phyloP scores from a whole-genome alignment of 805 yeast genomes.

The Candida argentea region DNA sequence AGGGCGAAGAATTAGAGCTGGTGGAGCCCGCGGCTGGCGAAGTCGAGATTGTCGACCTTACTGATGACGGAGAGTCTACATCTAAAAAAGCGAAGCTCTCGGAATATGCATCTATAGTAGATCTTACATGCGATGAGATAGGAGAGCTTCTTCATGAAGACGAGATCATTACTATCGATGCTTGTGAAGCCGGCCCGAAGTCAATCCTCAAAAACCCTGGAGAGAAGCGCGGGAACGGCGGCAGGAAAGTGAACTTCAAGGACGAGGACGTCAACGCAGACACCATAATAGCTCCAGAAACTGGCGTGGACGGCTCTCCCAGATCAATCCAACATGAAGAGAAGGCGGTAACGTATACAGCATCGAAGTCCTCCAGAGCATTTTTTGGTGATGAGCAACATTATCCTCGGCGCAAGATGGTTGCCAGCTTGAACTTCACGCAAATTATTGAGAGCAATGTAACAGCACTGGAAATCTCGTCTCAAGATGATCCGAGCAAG shows the following conservation, averaged over 20 bases:
- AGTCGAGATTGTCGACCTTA: constrained; percentile 23
- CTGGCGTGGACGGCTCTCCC: no score
- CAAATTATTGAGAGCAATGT: constrained; percentile 11
- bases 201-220: constrained; percentile 3
- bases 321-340: no score
- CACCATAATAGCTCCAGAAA: no score
- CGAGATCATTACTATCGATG: constrained; percentile 16
- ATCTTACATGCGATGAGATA: constrained; percentile 7
- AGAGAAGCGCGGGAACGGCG: constrained; percentile 1
- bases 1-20: constrained; percentile 10
- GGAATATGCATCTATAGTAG: constrained; percentile 6
- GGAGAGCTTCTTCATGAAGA: constrained; percentile 1
- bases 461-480: constrained; percentile 1
- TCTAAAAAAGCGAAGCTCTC: not conserved
- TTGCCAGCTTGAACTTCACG: constrained; percentile 19
- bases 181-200: constrained; percentile 8
- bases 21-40: constrained; percentile 38
- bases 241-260: constrained; percentile 5
- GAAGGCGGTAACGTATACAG: constrained; percentile 12
- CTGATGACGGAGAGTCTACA: constrained; percentile 5
- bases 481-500: not conserved
- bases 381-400: constrained; percentile 13
- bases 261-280: no score
- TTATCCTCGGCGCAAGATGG: constrained; percentile 17
- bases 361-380: constrained; percentile 18